phyloP scores from a whole-genome alignment of 345 rosid species.

The Gossypium bickii region DNA sequence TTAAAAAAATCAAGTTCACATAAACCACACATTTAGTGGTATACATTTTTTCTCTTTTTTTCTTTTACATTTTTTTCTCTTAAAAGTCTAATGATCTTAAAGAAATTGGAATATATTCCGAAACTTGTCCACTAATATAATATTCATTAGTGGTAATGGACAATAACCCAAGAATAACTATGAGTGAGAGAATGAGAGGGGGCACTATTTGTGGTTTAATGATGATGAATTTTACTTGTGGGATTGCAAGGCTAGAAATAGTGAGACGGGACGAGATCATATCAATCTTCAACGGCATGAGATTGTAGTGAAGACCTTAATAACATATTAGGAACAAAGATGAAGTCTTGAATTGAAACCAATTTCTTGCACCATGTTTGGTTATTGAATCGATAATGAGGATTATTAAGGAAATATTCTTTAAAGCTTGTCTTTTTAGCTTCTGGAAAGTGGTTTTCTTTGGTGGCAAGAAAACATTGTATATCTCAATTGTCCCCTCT shows the following conservation, averaged over 20 bases:
- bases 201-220: not conserved
- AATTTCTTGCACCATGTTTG: no score
- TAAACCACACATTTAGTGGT: constrained; percentile 1
- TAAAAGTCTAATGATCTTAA: constrained; percentile 16
- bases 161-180: not conserved
- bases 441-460: constrained; percentile 53
- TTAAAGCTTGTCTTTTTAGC: constrained; percentile 42
- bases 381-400: constrained; percentile 52
- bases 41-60: not conserved
- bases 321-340: no score
- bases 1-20: constrained; percentile 1
- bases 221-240: constrained; percentile 52
- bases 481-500: constrained; percentile 34
- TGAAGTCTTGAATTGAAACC: no score
- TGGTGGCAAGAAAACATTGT: constrained; percentile 72
- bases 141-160: no score
- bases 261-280: constrained; percentile 12
- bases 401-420: constrained; percentile 94
- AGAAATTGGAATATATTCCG: constrained; percentile 19
- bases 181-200: not conserved
- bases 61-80: not conserved
- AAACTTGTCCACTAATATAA: constrained; percentile 12
- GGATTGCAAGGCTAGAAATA: constrained; percentile 98
- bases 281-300: no score
- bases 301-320: no score